Conservation (phyloP, 2,329 filamentous ascomycete genomes). For the Gaeumannomyces tritici region DNA sequence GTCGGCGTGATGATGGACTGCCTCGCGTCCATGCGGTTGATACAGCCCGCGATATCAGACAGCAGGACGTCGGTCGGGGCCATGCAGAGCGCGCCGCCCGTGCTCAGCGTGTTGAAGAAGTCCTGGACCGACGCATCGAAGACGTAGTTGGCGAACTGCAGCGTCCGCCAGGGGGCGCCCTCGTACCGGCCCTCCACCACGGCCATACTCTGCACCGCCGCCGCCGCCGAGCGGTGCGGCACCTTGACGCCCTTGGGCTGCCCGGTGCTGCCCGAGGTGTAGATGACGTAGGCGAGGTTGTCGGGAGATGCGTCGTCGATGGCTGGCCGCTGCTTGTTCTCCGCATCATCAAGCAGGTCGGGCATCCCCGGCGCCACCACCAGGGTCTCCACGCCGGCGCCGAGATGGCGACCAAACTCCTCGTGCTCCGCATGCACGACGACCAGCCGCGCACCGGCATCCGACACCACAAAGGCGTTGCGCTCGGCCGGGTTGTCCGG, state of each 20-base stretch:
- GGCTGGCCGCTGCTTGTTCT: conserved; percentile 18
- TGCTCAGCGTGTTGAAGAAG: not conserved
- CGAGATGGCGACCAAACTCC: conserved; percentile 1
- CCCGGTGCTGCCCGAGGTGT: conserved; percentile 49
- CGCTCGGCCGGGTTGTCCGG: conserved; percentile 10
- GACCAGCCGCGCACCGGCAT: conserved; percentile 2
- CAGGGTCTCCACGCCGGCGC: not conserved
- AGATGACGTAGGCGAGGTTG: conserved; percentile 36
- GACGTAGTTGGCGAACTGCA: conserved; percentile 27
- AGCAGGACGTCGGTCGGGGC: not conserved
- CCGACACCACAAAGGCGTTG: conserved; percentile 9
- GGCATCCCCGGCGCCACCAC: not conserved
- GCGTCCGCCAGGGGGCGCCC: conserved; percentile 45
- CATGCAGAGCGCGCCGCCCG: not conserved
- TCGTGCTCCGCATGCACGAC: not conserved
- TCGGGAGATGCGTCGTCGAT: conserved; percentile 55
- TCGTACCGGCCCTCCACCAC: conserved; percentile 21
- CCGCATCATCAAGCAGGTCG: not conserved
- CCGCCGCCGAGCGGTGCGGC: conserved; percentile 25
- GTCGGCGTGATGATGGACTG: conserved; percentile 45
- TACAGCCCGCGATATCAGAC: conserved; percentile 14
- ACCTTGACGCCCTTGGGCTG: conserved; percentile 50
- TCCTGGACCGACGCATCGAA: conserved; percentile 42
- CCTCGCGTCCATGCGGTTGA: conserved; percentile 46
- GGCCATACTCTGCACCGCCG: conserved; percentile 52